Evolutionary conservation across 805 yeast species (phyloP), one percentile per base, ranked within the genome.

Genomic region (Saturnispora diversa): DNA sequence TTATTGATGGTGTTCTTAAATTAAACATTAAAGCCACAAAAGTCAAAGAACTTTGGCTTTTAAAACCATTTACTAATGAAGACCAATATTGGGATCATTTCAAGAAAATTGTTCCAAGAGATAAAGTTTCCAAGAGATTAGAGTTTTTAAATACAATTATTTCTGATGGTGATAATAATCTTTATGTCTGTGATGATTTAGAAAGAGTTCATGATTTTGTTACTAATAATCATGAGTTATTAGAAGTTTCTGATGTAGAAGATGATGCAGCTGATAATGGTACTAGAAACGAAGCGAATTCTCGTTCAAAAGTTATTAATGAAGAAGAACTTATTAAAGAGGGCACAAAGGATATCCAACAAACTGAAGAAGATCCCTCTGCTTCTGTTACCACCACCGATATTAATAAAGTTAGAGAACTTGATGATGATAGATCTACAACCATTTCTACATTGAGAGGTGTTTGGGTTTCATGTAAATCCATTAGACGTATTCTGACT

Each of bases 151-250:
- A 54, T 20, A 39, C 43, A 2, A 19, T 54, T 2, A 43, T 55
- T 6, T 53, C 56, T 6, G 60, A 55, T 45, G 56, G 56, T 7
- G 42, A 43, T 7, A 38, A 40, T 6, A 39, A 31, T 17, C 16
- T 55, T 7, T 55, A 41, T 36, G 31, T 48, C 16, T 50, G 50
- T 30, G 50, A 45, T 21, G 35, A 42, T 21, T 35, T 46, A 12
- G 47, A 43, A n/a, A 16, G 34, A 10, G 44, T 51, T 3, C 31
- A 34, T 5, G 31, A 28, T 3, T 35, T 40, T 6, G 39, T 43
- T 35, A 23, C 31, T 2, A 19, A 33, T 12, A 39, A 37, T 11
- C 31, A 33, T 5, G 31, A 32, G 17, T 39, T 49, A 8, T 21
- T 31, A 5, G 30, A 35, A 11, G 44, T 37, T 24, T 33, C 44